These are phyloP conservation scores for Paramarasmius palmivorus DNA, from an alignment of 1,284 basidiomycete species.

Conservation along the genomic window DNA sequence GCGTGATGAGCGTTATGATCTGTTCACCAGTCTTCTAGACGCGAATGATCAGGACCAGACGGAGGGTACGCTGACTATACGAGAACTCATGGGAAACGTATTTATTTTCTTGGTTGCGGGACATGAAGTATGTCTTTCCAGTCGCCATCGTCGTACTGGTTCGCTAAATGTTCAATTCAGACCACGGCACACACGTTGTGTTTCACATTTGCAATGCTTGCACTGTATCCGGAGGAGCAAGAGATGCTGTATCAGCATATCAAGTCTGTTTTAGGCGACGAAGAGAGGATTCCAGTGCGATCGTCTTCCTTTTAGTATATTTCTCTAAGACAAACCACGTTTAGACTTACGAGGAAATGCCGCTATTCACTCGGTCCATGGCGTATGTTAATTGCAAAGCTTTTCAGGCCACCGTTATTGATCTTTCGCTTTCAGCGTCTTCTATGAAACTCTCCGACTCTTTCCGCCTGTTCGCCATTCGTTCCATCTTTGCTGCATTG, in stretches of 20 bases:
- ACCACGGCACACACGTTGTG: slow-evolving; percentile 38
- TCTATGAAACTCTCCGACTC: slow-evolving; percentile 37
- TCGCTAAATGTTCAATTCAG: slow-evolving; percentile 17
- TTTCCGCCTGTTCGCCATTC: slow-evolving; percentile 29
- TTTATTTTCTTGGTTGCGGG: slow-evolving; percentile 1
- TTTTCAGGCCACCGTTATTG: slow-evolving; percentile 22
- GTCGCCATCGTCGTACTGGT: background rate
- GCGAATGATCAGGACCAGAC: background rate
- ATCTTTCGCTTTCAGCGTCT: slow-evolving; percentile 12
- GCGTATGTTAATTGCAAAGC: too few species aligned
- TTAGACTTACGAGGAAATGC: slow-evolving; percentile 7
- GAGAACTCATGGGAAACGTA: slow-evolving; percentile 1
- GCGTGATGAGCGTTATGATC: background rate
- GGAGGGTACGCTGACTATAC: background rate
- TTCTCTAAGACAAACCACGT: background rate
- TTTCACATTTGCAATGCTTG: slow-evolving; percentile 34
- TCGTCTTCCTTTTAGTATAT: background rate
- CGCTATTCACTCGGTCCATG: background rate
- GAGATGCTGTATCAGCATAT: slow-evolving; percentile 35
- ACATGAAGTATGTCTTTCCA: slow-evolving; percentile 2
- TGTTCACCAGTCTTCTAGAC: background rate
- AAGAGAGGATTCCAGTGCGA: slow-evolving; percentile 1
- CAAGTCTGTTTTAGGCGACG: slow-evolving; percentile 5
- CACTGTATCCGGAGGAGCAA: slow-evolving; percentile 39
- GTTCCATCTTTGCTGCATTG: too few species aligned